Percentiles rank a stretch among this genome's conserved stretches.
Evolutionary conservation across 108 stramenopile genomes (phyloP).

Genomic region (Pelagomonas calceolata): DNA sequence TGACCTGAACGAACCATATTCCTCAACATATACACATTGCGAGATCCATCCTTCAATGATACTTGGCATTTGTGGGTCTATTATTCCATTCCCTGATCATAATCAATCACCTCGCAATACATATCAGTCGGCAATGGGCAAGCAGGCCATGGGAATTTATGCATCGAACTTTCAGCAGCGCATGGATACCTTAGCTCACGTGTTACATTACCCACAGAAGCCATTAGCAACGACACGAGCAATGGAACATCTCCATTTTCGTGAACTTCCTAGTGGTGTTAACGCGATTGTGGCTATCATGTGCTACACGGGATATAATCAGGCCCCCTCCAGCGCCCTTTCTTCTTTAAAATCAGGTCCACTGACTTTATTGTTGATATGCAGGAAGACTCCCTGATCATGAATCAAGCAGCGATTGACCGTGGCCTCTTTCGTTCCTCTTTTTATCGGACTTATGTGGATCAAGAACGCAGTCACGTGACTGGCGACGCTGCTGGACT

Average conservation of each 20-base stretch:
- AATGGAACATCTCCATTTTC: slow-evolving; percentile 50
- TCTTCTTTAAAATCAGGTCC: background rate
- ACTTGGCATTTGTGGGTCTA: slow-evolving; percentile 78
- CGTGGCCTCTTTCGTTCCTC: slow-evolving; percentile 93
- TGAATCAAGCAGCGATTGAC: slow-evolving; percentile 96
- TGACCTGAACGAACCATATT: slow-evolving; percentile 80
- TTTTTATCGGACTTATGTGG: slow-evolving; percentile 84
- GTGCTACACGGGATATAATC: slow-evolving; percentile 99
- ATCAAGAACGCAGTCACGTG: slow-evolving; percentile 46
- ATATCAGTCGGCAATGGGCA: slow-evolving; percentile 59
- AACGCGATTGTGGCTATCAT: slow-evolving; percentile 93
- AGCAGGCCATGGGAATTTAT: slow-evolving; percentile 92
- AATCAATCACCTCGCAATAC: slow-evolving; percentile 89
- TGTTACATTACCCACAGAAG: slow-evolving; percentile 89
- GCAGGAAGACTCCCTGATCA: slow-evolving; percentile 82
- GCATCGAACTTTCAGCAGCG: slow-evolving; percentile 90
- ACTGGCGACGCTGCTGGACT: no score
- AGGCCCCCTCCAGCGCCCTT: slow-evolving; percentile 42
- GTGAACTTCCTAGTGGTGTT: slow-evolving; percentile 94
- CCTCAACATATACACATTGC: slow-evolving; percentile 94
- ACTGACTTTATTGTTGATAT: no score
- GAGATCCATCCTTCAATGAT: slow-evolving; percentile 99
- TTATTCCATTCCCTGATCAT: slow-evolving; percentile 99
- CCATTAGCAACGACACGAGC: background rate
- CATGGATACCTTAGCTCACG: slow-evolving; percentile 99